phyloP scores from a whole-genome alignment of 2,329 filamentous ascomycete species.

The Venturia pyrina region DNA sequence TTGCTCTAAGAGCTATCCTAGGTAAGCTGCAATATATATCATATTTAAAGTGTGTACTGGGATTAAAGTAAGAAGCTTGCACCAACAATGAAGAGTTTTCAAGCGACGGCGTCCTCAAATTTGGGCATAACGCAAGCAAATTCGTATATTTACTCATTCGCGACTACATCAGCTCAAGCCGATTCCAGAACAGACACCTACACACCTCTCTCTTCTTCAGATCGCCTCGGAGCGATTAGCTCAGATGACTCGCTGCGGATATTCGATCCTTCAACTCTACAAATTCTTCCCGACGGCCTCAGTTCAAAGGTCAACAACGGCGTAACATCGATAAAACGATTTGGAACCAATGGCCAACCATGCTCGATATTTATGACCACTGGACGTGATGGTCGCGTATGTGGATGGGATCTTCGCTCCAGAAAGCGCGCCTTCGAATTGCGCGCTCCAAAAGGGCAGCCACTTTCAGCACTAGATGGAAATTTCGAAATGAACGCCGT shows the following conservation, averaged over 20 bases:
- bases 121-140: conserved; percentile 10
- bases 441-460: conserved; percentile 34
- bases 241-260: conserved; percentile 62
- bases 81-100: conserved; percentile 7
- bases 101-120: conserved; percentile 4
- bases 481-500: conserved; percentile 47
- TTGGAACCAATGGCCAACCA: conserved; percentile 28
- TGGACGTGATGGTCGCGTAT: conserved; percentile 60
- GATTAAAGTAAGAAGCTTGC: background rate
- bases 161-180: conserved; percentile 24
- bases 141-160: conserved; percentile 50
- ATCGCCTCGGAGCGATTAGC: conserved; percentile 49
- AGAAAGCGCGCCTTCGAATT: conserved; percentile 17
- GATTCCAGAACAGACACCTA: conserved; percentile 1
- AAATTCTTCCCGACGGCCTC: conserved; percentile 38
- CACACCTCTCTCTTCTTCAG: conserved; percentile 10
- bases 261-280: conserved; percentile 50
- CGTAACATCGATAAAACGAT: conserved; percentile 40
- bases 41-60: background rate
- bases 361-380: conserved; percentile 54
- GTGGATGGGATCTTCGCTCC: conserved; percentile 47
- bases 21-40: background rate
- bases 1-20: background rate
- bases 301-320: conserved; percentile 49
- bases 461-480: conserved; percentile 57